Evolutionary conservation across 2,329 filamentous ascomycete genomes (phyloP).

Genomic region (Monosporascus ibericus): DNA sequence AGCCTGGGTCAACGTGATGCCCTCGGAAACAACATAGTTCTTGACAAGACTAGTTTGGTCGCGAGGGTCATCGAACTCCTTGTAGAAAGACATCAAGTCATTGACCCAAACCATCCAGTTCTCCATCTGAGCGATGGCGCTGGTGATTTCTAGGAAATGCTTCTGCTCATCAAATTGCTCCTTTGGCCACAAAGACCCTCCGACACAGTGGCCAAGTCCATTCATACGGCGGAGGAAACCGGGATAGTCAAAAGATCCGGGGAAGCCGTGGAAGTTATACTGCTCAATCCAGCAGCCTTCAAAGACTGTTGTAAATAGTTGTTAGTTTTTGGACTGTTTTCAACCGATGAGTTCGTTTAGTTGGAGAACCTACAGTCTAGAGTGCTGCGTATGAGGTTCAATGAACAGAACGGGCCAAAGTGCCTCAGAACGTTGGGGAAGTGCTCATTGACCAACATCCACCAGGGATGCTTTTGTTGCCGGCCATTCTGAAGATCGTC

Average conservation of each 20-base stretch:
- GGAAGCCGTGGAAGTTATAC: slow-evolving; percentile 13
- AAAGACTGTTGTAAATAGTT: slow-evolving; percentile 3
- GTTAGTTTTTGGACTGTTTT: too few relatives aligned
- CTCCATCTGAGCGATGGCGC: slow-evolving; percentile 13
- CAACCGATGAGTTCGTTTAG: too few relatives aligned
- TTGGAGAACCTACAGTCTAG: too few relatives aligned
- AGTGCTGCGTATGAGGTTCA: slow-evolving; percentile 14
- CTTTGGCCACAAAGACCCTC: too few relatives aligned
- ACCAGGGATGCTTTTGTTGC: slow-evolving; percentile 11
- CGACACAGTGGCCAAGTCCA: slow-evolving; percentile 9
- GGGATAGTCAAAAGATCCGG: slow-evolving; percentile 11
- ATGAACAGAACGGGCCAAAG: slow-evolving; percentile 11
- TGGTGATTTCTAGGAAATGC: slow-evolving; percentile 11
- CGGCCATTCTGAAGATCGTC: slow-evolving; percentile 10
- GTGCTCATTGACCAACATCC: slow-evolving; percentile 12
- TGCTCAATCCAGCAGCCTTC: slow-evolving; percentile 18
- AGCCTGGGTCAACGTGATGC: slow-evolving; percentile 7
- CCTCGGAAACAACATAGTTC: slow-evolving; percentile 9
- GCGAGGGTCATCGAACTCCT: slow-evolving; percentile 13
- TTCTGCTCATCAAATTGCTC: slow-evolving; percentile 7
- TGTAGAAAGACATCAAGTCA: slow-evolving; percentile 17
- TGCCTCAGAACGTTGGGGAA: slow-evolving; percentile 12
- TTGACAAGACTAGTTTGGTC: slow-evolving; percentile 15
- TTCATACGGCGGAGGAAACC: slow-evolving; percentile 15
- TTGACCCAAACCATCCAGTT: slow-evolving; percentile 15